phyloP scores from a whole-genome alignment of 805 yeast species.

The Candida alai region DNA sequence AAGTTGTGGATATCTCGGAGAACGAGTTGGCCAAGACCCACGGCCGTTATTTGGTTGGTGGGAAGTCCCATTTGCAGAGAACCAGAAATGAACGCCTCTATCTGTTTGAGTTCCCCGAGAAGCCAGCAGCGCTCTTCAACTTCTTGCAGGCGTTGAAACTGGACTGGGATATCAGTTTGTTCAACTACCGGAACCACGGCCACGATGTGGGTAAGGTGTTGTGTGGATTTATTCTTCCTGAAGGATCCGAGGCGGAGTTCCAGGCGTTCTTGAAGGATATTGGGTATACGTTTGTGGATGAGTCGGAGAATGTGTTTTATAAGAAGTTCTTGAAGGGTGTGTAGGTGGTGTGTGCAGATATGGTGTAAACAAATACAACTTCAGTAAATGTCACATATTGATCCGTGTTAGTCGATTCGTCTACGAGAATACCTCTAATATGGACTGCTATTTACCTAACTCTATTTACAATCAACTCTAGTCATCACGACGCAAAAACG shows the following conservation, averaged over 20 bases:
- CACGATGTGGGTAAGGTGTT: constrained; percentile 90
- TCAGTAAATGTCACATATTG: too few species aligned
- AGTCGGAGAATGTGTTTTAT: constrained; percentile 83
- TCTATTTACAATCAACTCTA: constrained; percentile 8
- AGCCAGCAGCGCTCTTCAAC: constrained; percentile 88
- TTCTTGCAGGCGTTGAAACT: constrained; percentile 69
- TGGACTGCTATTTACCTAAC: constrained; percentile 2
- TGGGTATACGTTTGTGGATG: constrained; percentile 77
- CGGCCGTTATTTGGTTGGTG: constrained; percentile 95
- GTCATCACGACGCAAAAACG: constrained; percentile 54
- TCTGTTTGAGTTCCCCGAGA: constrained; percentile 93
- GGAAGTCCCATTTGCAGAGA: constrained; percentile 46
- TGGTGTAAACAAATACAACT: background rate
- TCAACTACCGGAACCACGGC: constrained; percentile 97
- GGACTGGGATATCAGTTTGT: constrained; percentile 88
- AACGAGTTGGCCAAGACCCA: constrained; percentile 95
- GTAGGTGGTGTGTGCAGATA: background rate
- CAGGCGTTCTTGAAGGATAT: constrained; percentile 63
- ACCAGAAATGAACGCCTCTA: constrained; percentile 73
- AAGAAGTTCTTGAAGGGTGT: constrained; percentile 55
- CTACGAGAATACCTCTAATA: too few species aligned
- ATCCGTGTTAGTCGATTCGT: too few species aligned
- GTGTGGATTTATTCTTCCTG: constrained; percentile 86
- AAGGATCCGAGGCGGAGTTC: constrained; percentile 58
- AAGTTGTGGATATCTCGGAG: constrained; percentile 79